A percentile compares a stretch with the other conserved stretches of the same genome.
Conservation (phyloP, 225 moss, liverwort and hornwort species). For the Climacium dendroides region DNA sequence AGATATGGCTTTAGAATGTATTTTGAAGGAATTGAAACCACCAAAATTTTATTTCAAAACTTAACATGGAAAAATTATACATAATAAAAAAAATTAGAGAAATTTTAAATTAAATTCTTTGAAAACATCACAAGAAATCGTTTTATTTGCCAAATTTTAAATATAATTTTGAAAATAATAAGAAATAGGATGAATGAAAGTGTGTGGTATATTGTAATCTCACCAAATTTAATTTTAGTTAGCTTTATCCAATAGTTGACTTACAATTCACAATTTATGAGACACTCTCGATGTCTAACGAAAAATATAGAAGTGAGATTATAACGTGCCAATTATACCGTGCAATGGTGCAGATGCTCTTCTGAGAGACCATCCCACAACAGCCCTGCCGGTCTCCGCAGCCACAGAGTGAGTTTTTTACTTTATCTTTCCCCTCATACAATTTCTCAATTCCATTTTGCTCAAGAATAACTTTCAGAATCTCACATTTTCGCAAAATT, state of each 20-base stretch:
- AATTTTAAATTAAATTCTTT: background rate
- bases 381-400: background rate
- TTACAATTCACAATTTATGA: background rate
- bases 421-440: background rate
- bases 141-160: background rate
- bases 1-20: accelerated
- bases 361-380: too few species aligned
- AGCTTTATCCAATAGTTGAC: too few species aligned
- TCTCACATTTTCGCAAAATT: background rate
- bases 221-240: background rate
- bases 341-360: background rate
- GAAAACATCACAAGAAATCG: accelerated
- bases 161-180: background rate
- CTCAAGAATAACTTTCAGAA: background rate
- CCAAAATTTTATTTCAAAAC: background rate
- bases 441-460: background rate
- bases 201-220: background rate
- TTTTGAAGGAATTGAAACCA: accelerated
- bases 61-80: background rate
- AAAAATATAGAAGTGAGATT: background rate
- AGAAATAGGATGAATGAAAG: background rate
- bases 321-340: background rate
- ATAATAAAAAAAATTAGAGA: background rate
- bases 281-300: background rate
- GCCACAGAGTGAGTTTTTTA: background rate